A percentile compares a stretch with the other conserved stretches of the same genome.
These are phyloP conservation scores for Cenchrus americanus DNA, from an alignment of 176 grass and related monocot species.

Conservation along the genomic window DNA sequence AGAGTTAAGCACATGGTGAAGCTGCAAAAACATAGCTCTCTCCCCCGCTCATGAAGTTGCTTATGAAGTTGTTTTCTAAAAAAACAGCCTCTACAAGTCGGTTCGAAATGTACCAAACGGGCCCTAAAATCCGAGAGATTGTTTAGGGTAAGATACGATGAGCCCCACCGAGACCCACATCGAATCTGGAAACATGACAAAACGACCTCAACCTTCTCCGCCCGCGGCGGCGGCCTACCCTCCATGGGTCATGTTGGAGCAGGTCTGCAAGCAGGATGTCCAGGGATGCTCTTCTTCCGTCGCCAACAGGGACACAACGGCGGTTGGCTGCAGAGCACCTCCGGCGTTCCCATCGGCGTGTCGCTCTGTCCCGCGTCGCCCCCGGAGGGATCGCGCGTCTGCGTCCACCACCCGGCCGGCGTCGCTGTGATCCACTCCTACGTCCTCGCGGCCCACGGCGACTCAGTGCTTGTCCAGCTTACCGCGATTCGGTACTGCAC, in stretches of 20 bases:
- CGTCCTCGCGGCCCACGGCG: conserved; percentile 10
- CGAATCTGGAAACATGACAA: no score
- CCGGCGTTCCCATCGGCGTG: background rate
- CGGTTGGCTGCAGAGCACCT: background rate
- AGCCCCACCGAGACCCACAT: no score
- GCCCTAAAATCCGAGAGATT: no score
- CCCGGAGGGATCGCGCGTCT: background rate
- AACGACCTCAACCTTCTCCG: no score
- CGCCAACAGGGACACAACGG: background rate
- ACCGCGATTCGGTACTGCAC: no score
- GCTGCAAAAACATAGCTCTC: no score
- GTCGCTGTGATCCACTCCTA: background rate
- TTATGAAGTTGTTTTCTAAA: no score
- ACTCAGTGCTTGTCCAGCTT: background rate
- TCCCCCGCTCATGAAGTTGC: no score
- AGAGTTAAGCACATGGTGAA: no score
- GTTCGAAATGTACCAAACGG: no score
- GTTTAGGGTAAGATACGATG: no score
- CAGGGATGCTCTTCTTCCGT: background rate
- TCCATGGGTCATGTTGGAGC: background rate
- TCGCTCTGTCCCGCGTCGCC: background rate
- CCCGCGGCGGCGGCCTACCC: background rate
- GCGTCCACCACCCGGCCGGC: background rate
- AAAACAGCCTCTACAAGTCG: no score
- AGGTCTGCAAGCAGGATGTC: accelerated